Conservation (phyloP, 192 early-diverging fungal genomes). For the Thamnidium elegans region DNA sequence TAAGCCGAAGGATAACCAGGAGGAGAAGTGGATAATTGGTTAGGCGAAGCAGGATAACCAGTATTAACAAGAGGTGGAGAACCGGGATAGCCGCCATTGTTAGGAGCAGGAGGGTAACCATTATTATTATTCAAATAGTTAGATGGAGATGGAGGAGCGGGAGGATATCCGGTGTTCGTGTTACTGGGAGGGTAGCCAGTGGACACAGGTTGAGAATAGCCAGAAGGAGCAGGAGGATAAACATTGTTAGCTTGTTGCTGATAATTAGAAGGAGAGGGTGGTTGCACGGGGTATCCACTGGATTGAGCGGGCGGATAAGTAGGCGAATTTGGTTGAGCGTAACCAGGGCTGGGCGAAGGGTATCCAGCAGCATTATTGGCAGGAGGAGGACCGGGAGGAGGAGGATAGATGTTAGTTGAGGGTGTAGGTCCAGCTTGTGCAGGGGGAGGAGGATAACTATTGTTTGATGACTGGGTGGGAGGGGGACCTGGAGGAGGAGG, state of each 20-base stretch:
- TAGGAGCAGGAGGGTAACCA: background rate
- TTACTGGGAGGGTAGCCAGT: background rate
- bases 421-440: background rate
- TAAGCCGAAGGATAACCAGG: background rate
- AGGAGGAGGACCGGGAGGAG: conserved; percentile 1
- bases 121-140: background rate
- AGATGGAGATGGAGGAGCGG: background rate
- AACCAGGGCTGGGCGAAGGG: background rate
- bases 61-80: background rate
- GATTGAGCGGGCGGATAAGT: background rate
- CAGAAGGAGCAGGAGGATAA: conserved; percentile 18
- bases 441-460: background rate
- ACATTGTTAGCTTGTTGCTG: background rate
- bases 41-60: background rate
- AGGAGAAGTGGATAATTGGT: background rate
- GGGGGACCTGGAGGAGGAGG: background rate
- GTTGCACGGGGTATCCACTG: conserved; percentile 7
- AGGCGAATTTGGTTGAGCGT: background rate
- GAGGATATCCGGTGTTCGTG: background rate
- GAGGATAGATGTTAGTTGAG: background rate
- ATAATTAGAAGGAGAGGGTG: background rate
- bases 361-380: background rate
- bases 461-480: background rate
- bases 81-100: background rate
- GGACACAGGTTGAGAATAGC: conserved; percentile 28